phyloP scores from a whole-genome alignment of 129 eudicot species.

The Mikania micrantha region DNA sequence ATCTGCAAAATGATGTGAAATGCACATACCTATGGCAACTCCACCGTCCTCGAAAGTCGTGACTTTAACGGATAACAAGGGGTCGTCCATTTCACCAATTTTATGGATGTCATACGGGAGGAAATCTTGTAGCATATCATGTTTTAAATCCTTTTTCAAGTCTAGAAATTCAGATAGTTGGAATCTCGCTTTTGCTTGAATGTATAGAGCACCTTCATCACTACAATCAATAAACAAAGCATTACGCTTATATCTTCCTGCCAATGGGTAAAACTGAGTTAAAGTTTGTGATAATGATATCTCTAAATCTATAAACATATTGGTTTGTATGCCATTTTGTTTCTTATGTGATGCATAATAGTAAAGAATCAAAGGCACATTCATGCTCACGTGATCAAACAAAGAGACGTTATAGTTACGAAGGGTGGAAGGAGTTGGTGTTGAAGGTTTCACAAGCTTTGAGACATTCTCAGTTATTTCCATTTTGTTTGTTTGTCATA shows the following conservation, averaged over 20 bases:
- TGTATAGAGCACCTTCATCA: neutral
- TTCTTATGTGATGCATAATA: constrained; percentile 2
- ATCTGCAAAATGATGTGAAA: constrained; percentile 25
- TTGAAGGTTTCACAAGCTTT: constrained; percentile 22
- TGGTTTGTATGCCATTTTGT: neutral
- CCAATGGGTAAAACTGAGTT: constrained; percentile 22
- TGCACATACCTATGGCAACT: constrained; percentile 10
- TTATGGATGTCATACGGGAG: constrained; percentile 7
- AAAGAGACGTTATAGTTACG: constrained; percentile 16
- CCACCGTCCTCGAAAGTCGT: neutral
- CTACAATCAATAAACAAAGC: neutral
- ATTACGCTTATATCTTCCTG: constrained; percentile 12
- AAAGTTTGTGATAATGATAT: neutral
- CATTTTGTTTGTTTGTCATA: neutral
- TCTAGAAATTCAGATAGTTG: constrained; percentile 5
- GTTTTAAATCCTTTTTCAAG: neutral
- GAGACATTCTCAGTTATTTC: neutral
- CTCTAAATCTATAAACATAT: neutral
- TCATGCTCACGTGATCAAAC: constrained; percentile 5
- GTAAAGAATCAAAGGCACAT: constrained; percentile 18
- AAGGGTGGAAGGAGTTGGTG: constrained; percentile 23
- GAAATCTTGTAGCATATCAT: neutral
- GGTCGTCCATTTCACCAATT: constrained; percentile 15
- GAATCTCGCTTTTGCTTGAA: neutral
- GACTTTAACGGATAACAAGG: constrained; percentile 1